phyloP scores from a whole-genome alignment of 306 rosid genomes.

The Calophaca sinica region DNA sequence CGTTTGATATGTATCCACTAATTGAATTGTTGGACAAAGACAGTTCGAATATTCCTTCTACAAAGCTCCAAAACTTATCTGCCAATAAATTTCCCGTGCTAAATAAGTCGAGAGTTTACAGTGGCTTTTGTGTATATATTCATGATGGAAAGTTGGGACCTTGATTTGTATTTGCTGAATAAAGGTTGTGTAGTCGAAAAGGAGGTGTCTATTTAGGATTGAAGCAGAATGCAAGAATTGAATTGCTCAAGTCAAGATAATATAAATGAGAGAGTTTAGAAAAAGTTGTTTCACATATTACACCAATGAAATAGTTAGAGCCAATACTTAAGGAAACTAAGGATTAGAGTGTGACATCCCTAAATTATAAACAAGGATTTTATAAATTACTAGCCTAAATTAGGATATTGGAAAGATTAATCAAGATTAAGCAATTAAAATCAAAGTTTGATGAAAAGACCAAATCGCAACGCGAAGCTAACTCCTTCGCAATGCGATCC shows the following conservation, averaged over 20 bases:
- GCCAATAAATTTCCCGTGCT: background rate
- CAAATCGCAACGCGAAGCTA: too few species aligned
- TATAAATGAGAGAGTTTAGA: background rate
- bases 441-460: too few species aligned
- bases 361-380: too few species aligned
- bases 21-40: background rate
- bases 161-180: background rate
- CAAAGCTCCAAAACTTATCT: too few species aligned
- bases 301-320: background rate
- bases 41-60: background rate
- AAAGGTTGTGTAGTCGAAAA: background rate
- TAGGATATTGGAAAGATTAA: too few species aligned
- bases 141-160: too few species aligned
- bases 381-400: too few species aligned
- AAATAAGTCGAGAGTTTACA: background rate
- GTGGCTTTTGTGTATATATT: conserved; percentile 27
- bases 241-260: background rate
- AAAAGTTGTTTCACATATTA: too few species aligned
- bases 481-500: too few species aligned
- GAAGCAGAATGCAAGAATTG: background rate
- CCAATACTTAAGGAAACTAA: background rate
- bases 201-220: background rate
- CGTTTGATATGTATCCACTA: background rate
- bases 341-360: too few species aligned
- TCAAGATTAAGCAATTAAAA: too few species aligned